phyloP scores from a whole-genome alignment of 2,329 filamentous ascomycete genomes.

The Mariannaea sp. region DNA sequence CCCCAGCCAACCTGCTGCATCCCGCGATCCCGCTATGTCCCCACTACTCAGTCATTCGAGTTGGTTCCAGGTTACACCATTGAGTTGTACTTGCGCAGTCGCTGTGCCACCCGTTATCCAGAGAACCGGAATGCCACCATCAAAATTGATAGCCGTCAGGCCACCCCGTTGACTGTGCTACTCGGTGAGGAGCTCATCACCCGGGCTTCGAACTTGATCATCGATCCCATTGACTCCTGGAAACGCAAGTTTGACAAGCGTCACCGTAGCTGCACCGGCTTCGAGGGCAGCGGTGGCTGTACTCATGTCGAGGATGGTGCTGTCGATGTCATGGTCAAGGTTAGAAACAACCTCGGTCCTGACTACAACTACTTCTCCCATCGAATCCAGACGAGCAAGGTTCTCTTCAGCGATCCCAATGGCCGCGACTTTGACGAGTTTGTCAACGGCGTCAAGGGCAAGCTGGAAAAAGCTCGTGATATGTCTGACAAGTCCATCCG shows the following conservation, averaged over 20 bases:
- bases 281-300: slow-evolving; percentile 46
- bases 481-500: slow-evolving; percentile 48
- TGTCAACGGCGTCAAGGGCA: slow-evolving; percentile 45
- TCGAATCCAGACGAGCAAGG: slow-evolving; percentile 49
- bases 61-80: slow-evolving; percentile 55
- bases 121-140: slow-evolving; percentile 46
- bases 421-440: slow-evolving; percentile 52
- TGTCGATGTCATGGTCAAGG: slow-evolving; percentile 51
- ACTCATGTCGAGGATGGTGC: slow-evolving; percentile 50
- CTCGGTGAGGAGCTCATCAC: slow-evolving; percentile 55
- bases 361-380: slow-evolving; percentile 51
- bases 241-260: slow-evolving; percentile 49
- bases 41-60: slow-evolving; percentile 35
- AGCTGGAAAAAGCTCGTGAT: slow-evolving; percentile 46
- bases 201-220: slow-evolving; percentile 49
- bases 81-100: slow-evolving; percentile 51
- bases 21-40: slow-evolving; percentile 50
- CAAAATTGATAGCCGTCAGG: slow-evolving; percentile 53
- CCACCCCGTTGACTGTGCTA: slow-evolving; percentile 52
- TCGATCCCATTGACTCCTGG: slow-evolving; percentile 47
- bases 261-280: slow-evolving; percentile 43
- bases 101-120: slow-evolving; percentile 42
- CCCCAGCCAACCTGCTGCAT: slow-evolving; percentile 54
- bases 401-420: slow-evolving; percentile 51
- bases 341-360: slow-evolving; percentile 57